These are phyloP conservation scores for Limnanthes douglasii DNA, from an alignment of 345 rosid genomes.

Conservation along the genomic window DNA sequence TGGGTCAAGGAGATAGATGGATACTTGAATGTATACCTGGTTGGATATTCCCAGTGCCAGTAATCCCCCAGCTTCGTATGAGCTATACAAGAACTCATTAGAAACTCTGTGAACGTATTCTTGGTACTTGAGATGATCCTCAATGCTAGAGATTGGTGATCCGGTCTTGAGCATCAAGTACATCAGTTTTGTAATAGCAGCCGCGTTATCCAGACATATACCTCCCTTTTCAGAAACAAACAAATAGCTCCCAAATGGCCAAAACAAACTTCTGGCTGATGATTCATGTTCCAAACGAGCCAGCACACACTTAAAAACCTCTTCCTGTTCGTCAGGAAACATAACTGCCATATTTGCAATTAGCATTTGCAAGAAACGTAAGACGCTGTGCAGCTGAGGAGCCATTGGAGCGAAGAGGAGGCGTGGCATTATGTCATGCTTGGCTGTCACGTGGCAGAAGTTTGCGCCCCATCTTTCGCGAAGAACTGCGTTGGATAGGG, in stretches of 20 bases:
- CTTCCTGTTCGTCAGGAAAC: slow-evolving; percentile 7
- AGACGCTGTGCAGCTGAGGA: slow-evolving; percentile 12
- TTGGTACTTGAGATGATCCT: slow-evolving; percentile 53
- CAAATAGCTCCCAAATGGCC: slow-evolving; percentile 64
- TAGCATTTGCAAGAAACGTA: slow-evolving; percentile 21
- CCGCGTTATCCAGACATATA: slow-evolving; percentile 52
- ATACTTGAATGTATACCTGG: slow-evolving; percentile 14
- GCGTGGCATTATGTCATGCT: slow-evolving; percentile 39
- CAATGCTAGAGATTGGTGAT: slow-evolving; percentile 16
- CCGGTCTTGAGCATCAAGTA: slow-evolving; percentile 19
- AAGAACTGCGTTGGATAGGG: slow-evolving; percentile 45
- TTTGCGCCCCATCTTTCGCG: slow-evolving; percentile 45
- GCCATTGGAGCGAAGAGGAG: slow-evolving; percentile 28
- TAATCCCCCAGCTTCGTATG: slow-evolving; percentile 42
- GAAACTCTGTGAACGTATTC: slow-evolving; percentile 26
- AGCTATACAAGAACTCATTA: slow-evolving; percentile 33
- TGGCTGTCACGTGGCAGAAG: slow-evolving; percentile 57
- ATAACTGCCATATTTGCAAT: slow-evolving; percentile 2
- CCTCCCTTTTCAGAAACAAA: slow-evolving; percentile 64
- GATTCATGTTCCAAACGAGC: slow-evolving; percentile 4
- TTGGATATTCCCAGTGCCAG: slow-evolving; percentile 41
- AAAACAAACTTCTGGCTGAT: slow-evolving; percentile 12
- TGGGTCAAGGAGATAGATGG: not conserved
- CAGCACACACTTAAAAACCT: slow-evolving; percentile 13
- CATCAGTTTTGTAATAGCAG: slow-evolving; percentile 39